phyloP scores from a whole-genome alignment of 805 yeast genomes.

The Lipomyces chichibuensis region DNA sequence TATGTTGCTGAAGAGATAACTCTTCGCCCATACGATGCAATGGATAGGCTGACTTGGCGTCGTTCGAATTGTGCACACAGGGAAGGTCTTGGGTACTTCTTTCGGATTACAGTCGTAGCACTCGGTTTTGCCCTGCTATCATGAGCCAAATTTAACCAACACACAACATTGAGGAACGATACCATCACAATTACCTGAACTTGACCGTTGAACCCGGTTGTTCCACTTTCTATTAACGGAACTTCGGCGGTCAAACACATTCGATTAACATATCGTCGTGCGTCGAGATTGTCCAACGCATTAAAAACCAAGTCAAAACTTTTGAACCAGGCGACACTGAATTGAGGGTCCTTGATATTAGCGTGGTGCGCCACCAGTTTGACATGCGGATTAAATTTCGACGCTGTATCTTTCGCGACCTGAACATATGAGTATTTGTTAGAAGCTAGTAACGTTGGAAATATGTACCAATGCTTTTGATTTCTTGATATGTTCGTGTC shows the following conservation, averaged over 20 bases:
- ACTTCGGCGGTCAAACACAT: conserved; percentile 72
- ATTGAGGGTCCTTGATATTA: conserved; percentile 79
- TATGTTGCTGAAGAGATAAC: conserved; percentile 78
- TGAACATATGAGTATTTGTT: not conserved
- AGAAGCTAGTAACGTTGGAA: not conserved
- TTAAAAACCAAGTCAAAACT: conserved; percentile 82
- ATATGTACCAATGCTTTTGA: conserved; percentile 66
- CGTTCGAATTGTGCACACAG: conserved; percentile 95
- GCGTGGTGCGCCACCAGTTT: conserved; percentile 80
- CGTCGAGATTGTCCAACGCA: conserved; percentile 88
- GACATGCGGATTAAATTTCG: conserved; percentile 67
- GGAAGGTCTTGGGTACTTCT: conserved; percentile 85
- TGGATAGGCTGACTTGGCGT: conserved; percentile 97
- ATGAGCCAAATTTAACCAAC: not conserved
- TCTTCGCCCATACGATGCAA: conserved; percentile 97
- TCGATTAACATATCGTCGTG: conserved; percentile 84
- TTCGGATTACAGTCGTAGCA: conserved; percentile 92
- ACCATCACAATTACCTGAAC: conserved; percentile 74
- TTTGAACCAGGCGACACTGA: conserved; percentile 75
- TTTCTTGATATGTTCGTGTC: conserved; percentile 85
- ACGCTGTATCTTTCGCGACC: conserved; percentile 80
- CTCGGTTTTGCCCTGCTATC: conserved; percentile 69
- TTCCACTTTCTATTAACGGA: conserved; percentile 90
- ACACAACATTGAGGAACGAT: not conserved
- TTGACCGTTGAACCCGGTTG: conserved; percentile 94